phyloP scores from a whole-genome alignment of 768 basidiomycete genomes.

The Pleurotus salmoneostramineus region DNA sequence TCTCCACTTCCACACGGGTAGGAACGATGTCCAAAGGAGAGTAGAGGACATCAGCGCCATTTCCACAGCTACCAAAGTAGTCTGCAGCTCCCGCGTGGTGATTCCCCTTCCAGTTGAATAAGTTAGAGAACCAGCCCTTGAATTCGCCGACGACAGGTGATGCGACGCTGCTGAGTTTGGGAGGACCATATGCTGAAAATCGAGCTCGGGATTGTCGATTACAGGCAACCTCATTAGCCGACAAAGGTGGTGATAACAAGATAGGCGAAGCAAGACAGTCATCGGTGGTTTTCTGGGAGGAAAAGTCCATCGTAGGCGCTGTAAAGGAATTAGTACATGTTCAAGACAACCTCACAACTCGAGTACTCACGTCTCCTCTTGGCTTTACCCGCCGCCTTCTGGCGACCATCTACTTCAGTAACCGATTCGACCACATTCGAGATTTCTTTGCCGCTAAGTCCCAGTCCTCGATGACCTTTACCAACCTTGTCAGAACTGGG shows the following conservation, averaged over 20 bases:
- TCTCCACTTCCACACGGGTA: conserved; percentile 62
- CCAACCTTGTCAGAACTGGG: not conserved
- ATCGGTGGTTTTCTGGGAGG: conserved; percentile 40
- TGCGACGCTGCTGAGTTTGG: conserved; percentile 30
- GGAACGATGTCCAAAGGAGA: conserved; percentile 51
- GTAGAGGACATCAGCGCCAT: conserved; percentile 33
- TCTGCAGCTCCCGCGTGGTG: conserved; percentile 31
- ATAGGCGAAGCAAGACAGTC: conserved; percentile 46
- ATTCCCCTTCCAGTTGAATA: conserved; percentile 81
- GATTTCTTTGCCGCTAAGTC: conserved; percentile 2
- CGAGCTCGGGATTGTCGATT: conserved; percentile 11
- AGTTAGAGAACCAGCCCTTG: conserved; percentile 92
- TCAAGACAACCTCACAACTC: conserved; percentile 1
- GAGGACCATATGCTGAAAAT: conserved; percentile 3
- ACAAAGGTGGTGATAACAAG: conserved; percentile 31
- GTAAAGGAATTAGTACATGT: conserved; percentile 5
- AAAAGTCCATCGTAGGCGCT: conserved; percentile 59
- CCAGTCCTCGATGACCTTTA: not conserved
- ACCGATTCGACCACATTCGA: not conserved
- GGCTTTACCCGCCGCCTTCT: not conserved
- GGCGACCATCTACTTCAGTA: not conserved
- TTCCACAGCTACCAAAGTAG: conserved; percentile 20
- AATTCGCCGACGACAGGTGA: conserved; percentile 81
- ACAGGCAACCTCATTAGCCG: not conserved
- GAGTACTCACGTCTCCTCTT: conserved; percentile 43